Evolutionary conservation across 2,329 filamentous ascomycete species (phyloP), one percentile per base, ranked within the genome.

Genomic region (Aspergillus unguis): DNA sequence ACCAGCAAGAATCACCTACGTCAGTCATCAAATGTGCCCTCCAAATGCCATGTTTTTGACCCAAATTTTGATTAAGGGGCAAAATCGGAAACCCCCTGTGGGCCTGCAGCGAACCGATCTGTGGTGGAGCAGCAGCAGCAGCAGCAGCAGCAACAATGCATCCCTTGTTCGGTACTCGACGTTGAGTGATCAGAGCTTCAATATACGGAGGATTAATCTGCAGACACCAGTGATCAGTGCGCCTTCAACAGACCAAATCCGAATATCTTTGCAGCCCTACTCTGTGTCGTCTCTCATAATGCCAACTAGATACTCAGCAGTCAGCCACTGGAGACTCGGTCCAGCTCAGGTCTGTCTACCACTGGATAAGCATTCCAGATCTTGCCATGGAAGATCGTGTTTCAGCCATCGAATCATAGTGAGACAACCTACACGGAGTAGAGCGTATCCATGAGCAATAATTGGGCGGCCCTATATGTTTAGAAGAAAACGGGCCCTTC

Each of bases 71-170:
- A 11, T 43, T 26, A 44, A 38, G 48, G 26, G 48, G 48, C 25
- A 32, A n/a, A 17, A 23, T 42, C 43, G 32, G 23, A 27, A 48
- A 25, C 28, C 17, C 17, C 17, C 27, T 26, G 45, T 41, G 45
- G 45, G 10, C 37, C 28, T 41, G 25, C 8, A 25, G n/a, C 33
- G 37, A 41, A 48, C 36, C 29, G 37, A 48, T 48, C 37, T 48
- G 41, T 36, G 29, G 46, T 36, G 38, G 31, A 42, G 37, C 17
- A 17, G 17, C 17, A 17, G 17, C 17, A 17, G 17, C n/a, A 36
- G 32, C 11, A 33, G 27, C 44, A 33, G 27, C 44, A 33, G 29
- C 8, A 33, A 37, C 27, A 27, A 42, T 28, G 40, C 26, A 31
- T 32, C 28, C 8, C 28, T 31, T 38, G 17, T 17, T 17, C 17